Evolutionary conservation across 2,329 filamentous ascomycete species (phyloP), one percentile per base, ranked within the genome.

Genomic region (Stachybotrys chlorohalonatus): DNA sequence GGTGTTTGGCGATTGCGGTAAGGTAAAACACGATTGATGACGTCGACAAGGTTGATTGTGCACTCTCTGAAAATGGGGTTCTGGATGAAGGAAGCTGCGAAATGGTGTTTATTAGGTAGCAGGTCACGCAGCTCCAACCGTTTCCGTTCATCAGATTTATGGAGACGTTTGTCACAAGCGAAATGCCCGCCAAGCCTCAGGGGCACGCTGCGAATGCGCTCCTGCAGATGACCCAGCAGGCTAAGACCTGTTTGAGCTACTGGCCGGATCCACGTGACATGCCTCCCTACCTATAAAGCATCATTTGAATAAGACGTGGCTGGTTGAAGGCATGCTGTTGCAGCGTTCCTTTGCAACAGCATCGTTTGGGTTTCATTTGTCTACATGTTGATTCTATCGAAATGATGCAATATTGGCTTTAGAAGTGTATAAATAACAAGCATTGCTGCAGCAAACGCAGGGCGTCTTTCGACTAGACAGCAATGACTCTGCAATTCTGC

Each of bases 111-210:
- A 42, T 24, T 24, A 24, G 24, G 24, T 24, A 13, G 36, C 13
- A 42, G 36, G 36, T 42, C 36, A 13, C 36, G 36, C 9, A 42
- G 13, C 36, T 42, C 9, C 36, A 9, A 42, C 9, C 13, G 36
- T 46, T 51, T 54, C 49, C 42, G 55, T 57, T 51, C 51, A 54
- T 9, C 36, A 13, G 13, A 42, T 42, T 9, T 52, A 52, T 36
- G 50, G 50, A 52, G 50, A 52, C 50, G 32, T 56, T 62, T 62
- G 62, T 65, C 64, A 67, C 60, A 67, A 66, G 59, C 62, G 63
- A 65, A 67, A 63, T 63, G 57, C 54, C 56, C 17, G 50, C 50
- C 50, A 52, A 52, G 50, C 13, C 32, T 24, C 50, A 52, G 50
- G 50, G 50, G 32, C 46, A 24, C 6, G 36, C 13, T 39, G 36